These are phyloP conservation scores for Hypsizygus marmoreus DNA, from an alignment of 768 basidiomycete genomes.

Conservation along the genomic window DNA sequence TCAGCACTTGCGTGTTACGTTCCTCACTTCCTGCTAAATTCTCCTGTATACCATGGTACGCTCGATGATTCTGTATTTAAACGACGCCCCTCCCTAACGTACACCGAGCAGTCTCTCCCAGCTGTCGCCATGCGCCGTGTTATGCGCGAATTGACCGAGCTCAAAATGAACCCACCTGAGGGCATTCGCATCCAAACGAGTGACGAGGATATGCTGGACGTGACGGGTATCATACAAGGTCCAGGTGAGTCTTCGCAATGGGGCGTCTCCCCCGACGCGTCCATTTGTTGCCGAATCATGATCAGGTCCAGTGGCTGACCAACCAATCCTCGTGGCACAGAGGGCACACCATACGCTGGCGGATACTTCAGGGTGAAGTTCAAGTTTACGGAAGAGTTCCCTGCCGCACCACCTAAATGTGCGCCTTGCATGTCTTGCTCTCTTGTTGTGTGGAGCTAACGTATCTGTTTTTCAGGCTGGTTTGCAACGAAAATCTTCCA, in stretches of 20 bases:
- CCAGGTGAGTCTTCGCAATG: slow-evolving; percentile 61
- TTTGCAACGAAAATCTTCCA: slow-evolving; percentile 96
- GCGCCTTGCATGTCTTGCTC: slow-evolving; percentile 24
- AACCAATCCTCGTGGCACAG: slow-evolving; percentile 28
- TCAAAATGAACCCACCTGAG: slow-evolving; percentile 83
- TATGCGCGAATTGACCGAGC: slow-evolving; percentile 82
- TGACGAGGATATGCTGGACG: slow-evolving; percentile 87
- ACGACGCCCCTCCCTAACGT: background rate
- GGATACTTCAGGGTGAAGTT: slow-evolving; percentile 79
- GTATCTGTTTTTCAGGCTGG: slow-evolving; percentile 57
- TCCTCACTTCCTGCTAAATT: background rate
- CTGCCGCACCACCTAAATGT: slow-evolving; percentile 95
- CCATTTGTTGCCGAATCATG: slow-evolving; percentile 5
- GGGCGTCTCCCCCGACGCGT: slow-evolving; percentile 20
- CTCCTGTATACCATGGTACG: slow-evolving; percentile 17
- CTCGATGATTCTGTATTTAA: background rate
- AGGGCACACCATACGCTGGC: slow-evolving; percentile 67
- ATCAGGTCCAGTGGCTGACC: slow-evolving; percentile 28
- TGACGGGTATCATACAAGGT: slow-evolving; percentile 87
- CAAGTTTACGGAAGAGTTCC: slow-evolving; percentile 91
- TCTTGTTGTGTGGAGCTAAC: slow-evolving; percentile 7
- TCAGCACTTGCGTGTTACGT: slow-evolving; percentile 11
- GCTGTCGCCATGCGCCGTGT: slow-evolving; percentile 77
- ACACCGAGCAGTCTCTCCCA: slow-evolving; percentile 37
- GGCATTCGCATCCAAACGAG: slow-evolving; percentile 87